Base-by-base conservation (phyloP, 257 asterid genomes). In the Primulina huaijiensis region DNA sequence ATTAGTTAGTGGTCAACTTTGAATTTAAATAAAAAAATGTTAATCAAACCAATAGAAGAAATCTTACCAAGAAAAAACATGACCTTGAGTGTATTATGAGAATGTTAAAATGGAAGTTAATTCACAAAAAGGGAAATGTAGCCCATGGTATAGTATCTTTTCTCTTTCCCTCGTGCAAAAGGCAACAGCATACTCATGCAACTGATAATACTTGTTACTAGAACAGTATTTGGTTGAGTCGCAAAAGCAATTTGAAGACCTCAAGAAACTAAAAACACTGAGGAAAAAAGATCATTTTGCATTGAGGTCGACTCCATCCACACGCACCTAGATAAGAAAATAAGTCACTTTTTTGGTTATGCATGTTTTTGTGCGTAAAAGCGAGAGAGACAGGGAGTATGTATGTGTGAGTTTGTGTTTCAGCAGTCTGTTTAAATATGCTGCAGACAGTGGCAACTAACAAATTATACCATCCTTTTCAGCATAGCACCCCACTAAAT, bases 1-100 rank as follows among this genome's bases (percentile, higher is more conserved):
- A 23, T 1, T 16, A 69, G 50, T 67, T 59, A 72, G 62, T 9
- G 16, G 62, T 52, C n/a, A 69, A 38, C 30, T 66, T 23, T 55
- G 38, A 75, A 56, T 58, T 31, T 61, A 46, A 68, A n/a, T 52
- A 21, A 46, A 43, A 53, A 52, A 63, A 12, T n/a, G 31, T 57
- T 59, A 64, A 31, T 34, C 14, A 64, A 71, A 72, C 64, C 37
- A 40, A 34, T 30, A 72, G 29, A 70, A 19, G 34, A 34, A 43
- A 60, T 16, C 17, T 35, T 50, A 29, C 62, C 7, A 33, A 67
- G 56, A 17, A 55, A 67, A 52, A 29, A 25, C 29, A 12, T 43
- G 19, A 67, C 33, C 53, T 11, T 12, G n/a, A 43, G 53, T 1
- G 53, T 43, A 43, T 12, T 12, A 43, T 10, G 50, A 37, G 43